Evolutionary conservation across 805 yeast species (phyloP).

Genomic region (Alloascoidea hylecoeti): DNA sequence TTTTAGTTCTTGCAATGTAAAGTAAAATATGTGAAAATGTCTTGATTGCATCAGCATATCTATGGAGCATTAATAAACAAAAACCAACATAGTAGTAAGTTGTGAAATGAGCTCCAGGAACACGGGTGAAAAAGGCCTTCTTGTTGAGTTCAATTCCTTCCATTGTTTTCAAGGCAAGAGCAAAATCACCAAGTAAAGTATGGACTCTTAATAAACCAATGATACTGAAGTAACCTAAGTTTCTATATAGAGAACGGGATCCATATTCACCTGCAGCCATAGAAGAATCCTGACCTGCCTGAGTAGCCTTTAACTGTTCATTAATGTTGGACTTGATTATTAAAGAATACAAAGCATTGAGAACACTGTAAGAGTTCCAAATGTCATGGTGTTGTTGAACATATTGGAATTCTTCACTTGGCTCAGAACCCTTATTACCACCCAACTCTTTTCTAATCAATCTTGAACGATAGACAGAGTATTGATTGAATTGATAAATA

Average conservation of each 20-base stretch:
- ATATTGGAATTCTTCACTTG: conserved; percentile 19
- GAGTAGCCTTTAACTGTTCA: conserved; percentile 23
- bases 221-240: conserved; percentile 31
- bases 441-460: conserved; percentile 15
- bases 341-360: conserved; percentile 32
- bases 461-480: conserved; percentile 25
- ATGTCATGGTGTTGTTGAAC: conserved; percentile 24
- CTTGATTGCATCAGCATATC: conserved; percentile 35
- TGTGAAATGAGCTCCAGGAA: conserved; percentile 34
- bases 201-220: conserved; percentile 36
- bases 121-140: conserved; percentile 29
- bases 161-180: conserved; percentile 32
- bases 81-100: conserved; percentile 37
- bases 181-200: conserved; percentile 32
- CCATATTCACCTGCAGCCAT: conserved; percentile 28
- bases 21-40: conserved; percentile 30
- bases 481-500: conserved; percentile 34
- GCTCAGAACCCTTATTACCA: conserved; percentile 13
- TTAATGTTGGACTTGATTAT: conserved; percentile 24
- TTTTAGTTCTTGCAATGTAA: conserved; percentile 30
- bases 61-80: conserved; percentile 33
- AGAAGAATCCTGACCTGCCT: conserved; percentile 15
- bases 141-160: conserved; percentile 31
- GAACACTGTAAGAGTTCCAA: conserved; percentile 32
- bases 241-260: conserved; percentile 25